Base-by-base conservation (phyloP, 768 basidiomycete genomes). In the Tylopilus subfusipes region DNA sequence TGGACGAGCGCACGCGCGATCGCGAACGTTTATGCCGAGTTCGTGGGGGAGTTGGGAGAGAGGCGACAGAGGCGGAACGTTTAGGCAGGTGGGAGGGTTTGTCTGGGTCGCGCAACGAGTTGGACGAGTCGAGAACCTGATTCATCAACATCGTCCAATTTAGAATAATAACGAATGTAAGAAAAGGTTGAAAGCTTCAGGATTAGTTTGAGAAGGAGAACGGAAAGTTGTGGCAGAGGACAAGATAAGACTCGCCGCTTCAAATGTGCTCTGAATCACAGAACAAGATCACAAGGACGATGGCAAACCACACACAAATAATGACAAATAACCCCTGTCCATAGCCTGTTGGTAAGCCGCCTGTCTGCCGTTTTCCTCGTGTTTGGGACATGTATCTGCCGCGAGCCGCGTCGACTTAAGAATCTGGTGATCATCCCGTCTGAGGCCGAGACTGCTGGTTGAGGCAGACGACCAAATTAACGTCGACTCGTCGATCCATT, bases 51-150 rank as follows among this genome's bases (percentile, higher is more conserved):
- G n/a, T n/a, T n/a, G 84, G 85, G 22, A 88, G 74, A 4, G 83
- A 83, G 29, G 79, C 81, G 40, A 76, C 75, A 16, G 85, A 87
- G 21, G 83, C 81, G n/a, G 83, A 83, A 22, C 84, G 82, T 68
- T 85, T 85, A 45, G 84, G 72, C 18, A 75, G 72, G 39, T 73
- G 75, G n/a, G n/a, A n/a, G n/a, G n/a, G n/a, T n/a, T n/a, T n/a
- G 30, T 54, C 56, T 34, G 51, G 44, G 49, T 58, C 49, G 55
- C 53, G 63, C 50, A 52, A 8, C 40, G 57, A 46, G 59, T 44
- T 27, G 61, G 71, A 72, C 38, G 71, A 71, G 57, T 73, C 72
- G 51, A 73, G 68, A n/a, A 72, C 48, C 22, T 61, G 63, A 33
- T 66, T 67, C 60, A 68, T 67, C 61, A 72, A 69, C 69, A 69